Evolutionary conservation across 2,329 filamentous ascomycete species (phyloP).

Genomic region (Ceratocystis huliohia): DNA sequence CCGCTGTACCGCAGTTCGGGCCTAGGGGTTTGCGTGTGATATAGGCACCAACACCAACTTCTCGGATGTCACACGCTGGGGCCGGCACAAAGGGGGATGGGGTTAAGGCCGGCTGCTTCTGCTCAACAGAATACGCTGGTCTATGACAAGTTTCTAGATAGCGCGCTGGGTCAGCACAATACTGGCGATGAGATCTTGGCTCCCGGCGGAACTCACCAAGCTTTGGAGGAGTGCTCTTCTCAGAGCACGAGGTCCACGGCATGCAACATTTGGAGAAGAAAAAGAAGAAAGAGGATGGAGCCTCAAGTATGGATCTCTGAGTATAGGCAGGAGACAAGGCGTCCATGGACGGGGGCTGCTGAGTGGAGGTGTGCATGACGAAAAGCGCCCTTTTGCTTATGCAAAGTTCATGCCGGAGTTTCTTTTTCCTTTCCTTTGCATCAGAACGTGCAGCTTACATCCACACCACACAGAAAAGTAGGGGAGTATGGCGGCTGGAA

Average conservation of each 20-base stretch:
- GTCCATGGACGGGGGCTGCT: not conserved
- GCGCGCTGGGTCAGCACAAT: not conserved
- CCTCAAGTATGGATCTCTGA: not conserved
- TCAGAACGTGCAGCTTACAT: not conserved
- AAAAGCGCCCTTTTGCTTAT: not conserved
- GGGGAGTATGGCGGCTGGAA: not conserved
- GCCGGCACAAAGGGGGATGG: slow-evolving; percentile 23
- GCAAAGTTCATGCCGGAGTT: not conserved
- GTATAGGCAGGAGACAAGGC: not conserved
- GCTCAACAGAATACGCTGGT: slow-evolving; percentile 10
- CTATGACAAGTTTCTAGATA: not conserved
- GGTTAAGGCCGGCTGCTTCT: slow-evolving; percentile 9
- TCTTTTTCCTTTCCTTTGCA: not conserved
- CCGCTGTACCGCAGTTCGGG: slow-evolving; percentile 22
- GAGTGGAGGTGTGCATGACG: not conserved
- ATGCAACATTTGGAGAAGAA: slow-evolving; percentile 12
- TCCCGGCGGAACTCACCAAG: not conserved
- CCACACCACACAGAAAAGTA: not conserved
- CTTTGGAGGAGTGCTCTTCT: not conserved
- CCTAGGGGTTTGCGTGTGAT: slow-evolving; percentile 25
- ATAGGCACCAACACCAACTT: slow-evolving; percentile 27
- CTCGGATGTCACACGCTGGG: slow-evolving; percentile 25
- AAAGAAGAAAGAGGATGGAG: not conserved
- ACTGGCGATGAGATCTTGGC: no score
- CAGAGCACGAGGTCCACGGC: slow-evolving; percentile 7